Conservation (phyloP, 1,284 basidiomycete genomes). For the Boletellus deceptivus region DNA sequence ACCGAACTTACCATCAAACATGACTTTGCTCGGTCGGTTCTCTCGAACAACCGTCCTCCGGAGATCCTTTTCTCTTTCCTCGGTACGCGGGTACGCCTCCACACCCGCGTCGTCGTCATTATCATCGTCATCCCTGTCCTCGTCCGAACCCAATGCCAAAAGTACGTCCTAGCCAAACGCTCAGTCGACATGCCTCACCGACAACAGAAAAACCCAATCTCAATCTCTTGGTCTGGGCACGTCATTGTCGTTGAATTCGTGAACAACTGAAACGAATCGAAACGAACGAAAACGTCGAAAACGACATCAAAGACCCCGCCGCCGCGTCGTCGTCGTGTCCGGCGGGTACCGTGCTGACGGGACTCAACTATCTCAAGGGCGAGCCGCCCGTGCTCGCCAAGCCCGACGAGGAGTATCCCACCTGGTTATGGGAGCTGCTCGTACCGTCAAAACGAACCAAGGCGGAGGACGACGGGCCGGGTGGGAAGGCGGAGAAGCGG, state of each 20-base stretch:
- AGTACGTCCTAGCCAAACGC: constrained; percentile 13
- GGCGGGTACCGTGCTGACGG: constrained; percentile 70
- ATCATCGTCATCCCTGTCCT: background rate
- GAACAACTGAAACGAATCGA: no score
- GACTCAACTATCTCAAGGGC: constrained; percentile 82
- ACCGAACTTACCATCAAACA: background rate
- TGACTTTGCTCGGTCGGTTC: constrained; percentile 18
- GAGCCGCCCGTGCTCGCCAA: constrained; percentile 78
- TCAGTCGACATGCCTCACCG: no score
- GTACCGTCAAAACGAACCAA: constrained; percentile 45
- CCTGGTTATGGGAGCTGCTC: constrained; percentile 82
- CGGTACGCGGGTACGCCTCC: constrained; percentile 16
- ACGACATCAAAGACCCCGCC: no score
- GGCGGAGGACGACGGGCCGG: constrained; percentile 65
- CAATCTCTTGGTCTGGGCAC: no score
- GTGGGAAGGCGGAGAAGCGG: constrained; percentile 64
- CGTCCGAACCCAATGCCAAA: constrained; percentile 20
- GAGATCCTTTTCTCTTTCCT: constrained; percentile 4
- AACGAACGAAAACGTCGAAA: no score
- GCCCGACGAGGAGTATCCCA: constrained; percentile 83
- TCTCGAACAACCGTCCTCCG: constrained; percentile 11
- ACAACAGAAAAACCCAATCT: no score
- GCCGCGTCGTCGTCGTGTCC: constrained; percentile 49
- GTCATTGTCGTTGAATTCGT: no score
- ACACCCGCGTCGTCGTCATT: background rate